These are phyloP conservation scores for Xylogone sp. DNA, from an alignment of 2,329 filamentous ascomycete species.

Conservation along the genomic window DNA sequence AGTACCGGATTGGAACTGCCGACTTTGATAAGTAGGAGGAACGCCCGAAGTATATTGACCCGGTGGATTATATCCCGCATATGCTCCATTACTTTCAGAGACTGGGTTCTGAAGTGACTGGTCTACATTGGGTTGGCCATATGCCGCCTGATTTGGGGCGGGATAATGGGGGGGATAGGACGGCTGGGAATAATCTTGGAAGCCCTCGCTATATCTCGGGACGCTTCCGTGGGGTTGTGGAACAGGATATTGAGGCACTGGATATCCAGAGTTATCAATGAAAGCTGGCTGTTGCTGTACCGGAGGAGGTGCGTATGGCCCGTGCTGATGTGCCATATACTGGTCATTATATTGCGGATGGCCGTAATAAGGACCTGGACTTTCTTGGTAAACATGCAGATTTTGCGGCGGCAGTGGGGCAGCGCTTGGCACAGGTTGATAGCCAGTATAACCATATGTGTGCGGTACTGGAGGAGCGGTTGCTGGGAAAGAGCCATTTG, in stretches of 20 bases:
- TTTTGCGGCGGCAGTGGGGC: conserved; percentile 14
- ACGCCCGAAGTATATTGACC: conserved; percentile 19
- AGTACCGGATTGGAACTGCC: conserved; percentile 17
- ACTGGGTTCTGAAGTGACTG: conserved; percentile 15
- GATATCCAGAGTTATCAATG: conserved; percentile 20
- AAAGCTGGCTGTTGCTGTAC: conserved; percentile 16
- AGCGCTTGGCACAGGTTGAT: conserved; percentile 21
- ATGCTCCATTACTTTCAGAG: conserved; percentile 13
- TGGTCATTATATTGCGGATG: conserved; percentile 29
- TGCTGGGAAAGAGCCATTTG: conserved; percentile 28
- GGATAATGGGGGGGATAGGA: conserved; percentile 20
- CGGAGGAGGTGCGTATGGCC: conserved; percentile 24
- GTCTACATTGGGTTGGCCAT: conserved; percentile 12
- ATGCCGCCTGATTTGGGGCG: conserved; percentile 12
- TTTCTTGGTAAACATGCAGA: conserved; percentile 24
- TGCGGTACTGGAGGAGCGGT: conserved; percentile 25
- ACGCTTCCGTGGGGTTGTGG: conserved; percentile 14
- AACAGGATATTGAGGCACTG: conserved; percentile 18
- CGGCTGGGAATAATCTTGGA: conserved; percentile 22
- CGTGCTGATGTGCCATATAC: conserved; percentile 25
- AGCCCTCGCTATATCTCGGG: conserved; percentile 16
- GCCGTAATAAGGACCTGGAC: conserved; percentile 29
- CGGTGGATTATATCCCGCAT: conserved; percentile 15
- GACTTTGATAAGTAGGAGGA: conserved; percentile 20
- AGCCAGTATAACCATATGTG: conserved; percentile 30